These are phyloP conservation scores for Erysiphe pulchra DNA, from an alignment of 2,329 filamentous ascomycete genomes.

Conservation along the genomic window DNA sequence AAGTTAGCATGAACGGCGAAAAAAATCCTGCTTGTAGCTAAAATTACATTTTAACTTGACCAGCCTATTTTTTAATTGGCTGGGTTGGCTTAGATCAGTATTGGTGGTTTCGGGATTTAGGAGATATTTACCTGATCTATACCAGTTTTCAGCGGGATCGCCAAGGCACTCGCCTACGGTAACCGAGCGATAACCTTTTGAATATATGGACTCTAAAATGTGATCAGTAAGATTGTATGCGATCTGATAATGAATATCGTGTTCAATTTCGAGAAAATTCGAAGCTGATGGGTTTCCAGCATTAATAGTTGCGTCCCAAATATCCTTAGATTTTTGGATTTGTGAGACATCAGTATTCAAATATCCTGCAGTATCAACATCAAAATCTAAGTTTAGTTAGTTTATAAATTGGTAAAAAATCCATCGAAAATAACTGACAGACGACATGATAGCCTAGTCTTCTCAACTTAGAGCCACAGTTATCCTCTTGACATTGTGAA, in stretches of 20 bases:
- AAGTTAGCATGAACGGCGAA: not conserved
- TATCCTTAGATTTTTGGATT: slow-evolving; percentile 23
- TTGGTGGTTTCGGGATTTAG: not conserved
- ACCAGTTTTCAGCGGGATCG: slow-evolving; percentile 20
- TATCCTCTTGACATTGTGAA: slow-evolving; percentile 17
- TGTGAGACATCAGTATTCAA: slow-evolving; percentile 17
- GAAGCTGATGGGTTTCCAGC: slow-evolving; percentile 3
- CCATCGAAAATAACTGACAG: slow-evolving; percentile 7
- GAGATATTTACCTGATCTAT: slow-evolving; percentile 8
- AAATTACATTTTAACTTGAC: not conserved
- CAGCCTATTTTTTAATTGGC: not conserved
- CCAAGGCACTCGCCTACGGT: slow-evolving; percentile 22
- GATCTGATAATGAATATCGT: slow-evolving; percentile 16
- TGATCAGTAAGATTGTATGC: slow-evolving; percentile 15
- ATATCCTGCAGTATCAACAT: slow-evolving; percentile 24
- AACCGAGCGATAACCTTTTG: slow-evolving; percentile 16
- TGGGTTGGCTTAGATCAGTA: not conserved
- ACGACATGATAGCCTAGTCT: slow-evolving; percentile 21
- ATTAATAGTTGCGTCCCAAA: slow-evolving; percentile 9
- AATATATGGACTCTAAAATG: slow-evolving; percentile 14
- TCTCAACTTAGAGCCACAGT: slow-evolving; percentile 14
- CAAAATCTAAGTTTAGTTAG: slow-evolving; percentile 6
- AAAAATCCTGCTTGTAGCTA: not conserved
- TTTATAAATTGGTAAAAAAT: slow-evolving; percentile 7
- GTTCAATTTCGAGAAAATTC: slow-evolving; percentile 23